A percentile compares a stretch with the other conserved stretches of the same genome.
phyloP scores from a whole-genome alignment of 768 basidiomycete genomes.

The Leccinum rimulosum region DNA sequence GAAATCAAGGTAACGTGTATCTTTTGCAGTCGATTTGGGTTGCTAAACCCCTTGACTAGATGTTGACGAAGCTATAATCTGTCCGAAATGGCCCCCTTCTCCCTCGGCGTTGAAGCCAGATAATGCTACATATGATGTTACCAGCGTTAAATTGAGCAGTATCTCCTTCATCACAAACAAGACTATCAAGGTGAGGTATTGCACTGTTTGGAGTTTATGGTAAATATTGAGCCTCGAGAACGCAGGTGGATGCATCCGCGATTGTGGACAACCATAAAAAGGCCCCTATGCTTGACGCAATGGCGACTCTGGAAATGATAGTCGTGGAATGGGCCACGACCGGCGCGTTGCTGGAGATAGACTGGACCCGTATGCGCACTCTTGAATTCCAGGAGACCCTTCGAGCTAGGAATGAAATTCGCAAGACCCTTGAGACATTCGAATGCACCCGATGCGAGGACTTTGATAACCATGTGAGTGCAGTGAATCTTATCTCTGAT shows the following conservation, averaged over 20 bases:
- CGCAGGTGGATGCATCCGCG: conserved; percentile 65
- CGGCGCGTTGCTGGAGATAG: conserved; percentile 64
- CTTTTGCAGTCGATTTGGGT: not conserved
- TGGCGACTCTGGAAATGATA: conserved; percentile 47
- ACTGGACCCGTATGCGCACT: conserved; percentile 80
- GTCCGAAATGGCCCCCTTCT: conserved; percentile 77
- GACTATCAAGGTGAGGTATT: conserved; percentile 77
- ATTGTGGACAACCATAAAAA: conserved; percentile 69
- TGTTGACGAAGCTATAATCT: conserved; percentile 49
- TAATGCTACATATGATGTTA: conserved; percentile 64
- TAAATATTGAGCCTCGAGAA: conserved; percentile 3
- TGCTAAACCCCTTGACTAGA: conserved; percentile 41
- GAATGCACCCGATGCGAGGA: conserved; percentile 60
- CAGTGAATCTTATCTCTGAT: conserved; percentile 1
- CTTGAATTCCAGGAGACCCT: conserved; percentile 90
- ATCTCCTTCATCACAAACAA: conserved; percentile 73
- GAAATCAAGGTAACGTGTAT: conserved; percentile 46
- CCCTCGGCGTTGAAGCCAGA: conserved; percentile 46
- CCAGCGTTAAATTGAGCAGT: conserved; percentile 63
- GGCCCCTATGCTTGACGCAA: conserved; percentile 56
- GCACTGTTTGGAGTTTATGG: not conserved
- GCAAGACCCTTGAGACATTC: conserved; percentile 40
- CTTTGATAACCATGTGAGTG: conserved; percentile 75
- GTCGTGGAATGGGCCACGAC: conserved; percentile 55
- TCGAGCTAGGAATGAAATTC: conserved; percentile 51